A percentile compares a stretch with the other conserved stretches of the same genome.
Evolutionary conservation across 306 rosid species (phyloP).

Genomic region (Rubus parviflorus): DNA sequence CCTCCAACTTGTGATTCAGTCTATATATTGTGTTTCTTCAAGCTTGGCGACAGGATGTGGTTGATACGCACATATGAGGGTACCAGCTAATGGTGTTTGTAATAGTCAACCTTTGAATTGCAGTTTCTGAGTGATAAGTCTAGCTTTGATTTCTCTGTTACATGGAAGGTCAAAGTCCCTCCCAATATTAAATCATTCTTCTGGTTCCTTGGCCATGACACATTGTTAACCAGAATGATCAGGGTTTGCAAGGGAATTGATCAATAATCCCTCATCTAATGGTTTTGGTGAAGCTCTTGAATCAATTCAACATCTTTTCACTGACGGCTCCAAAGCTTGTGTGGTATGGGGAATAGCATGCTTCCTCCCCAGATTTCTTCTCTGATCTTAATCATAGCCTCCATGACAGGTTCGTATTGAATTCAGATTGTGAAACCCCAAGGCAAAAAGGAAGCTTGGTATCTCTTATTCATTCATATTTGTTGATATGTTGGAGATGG

Average conservation of each 20-base stretch:
- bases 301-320: background rate
- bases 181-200: background rate
- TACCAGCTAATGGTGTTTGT: background rate
- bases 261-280: background rate
- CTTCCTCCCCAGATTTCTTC: background rate
- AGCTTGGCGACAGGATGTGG: background rate
- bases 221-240: background rate
- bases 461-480: background rate
- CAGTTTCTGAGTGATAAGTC: background rate
- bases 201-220: background rate
- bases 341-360: background rate
- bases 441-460: background rate
- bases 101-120: background rate
- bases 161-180: background rate
- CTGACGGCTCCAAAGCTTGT: background rate
- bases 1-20: background rate
- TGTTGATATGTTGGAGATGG: background rate
- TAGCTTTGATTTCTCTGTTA: background rate
- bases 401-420: background rate
- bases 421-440: background rate
- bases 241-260: background rate
- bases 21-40: background rate
- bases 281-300: background rate
- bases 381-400: background rate
- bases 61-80: background rate